Conservation (phyloP, 345 rosid genomes). For the Heritiera fomes region DNA sequence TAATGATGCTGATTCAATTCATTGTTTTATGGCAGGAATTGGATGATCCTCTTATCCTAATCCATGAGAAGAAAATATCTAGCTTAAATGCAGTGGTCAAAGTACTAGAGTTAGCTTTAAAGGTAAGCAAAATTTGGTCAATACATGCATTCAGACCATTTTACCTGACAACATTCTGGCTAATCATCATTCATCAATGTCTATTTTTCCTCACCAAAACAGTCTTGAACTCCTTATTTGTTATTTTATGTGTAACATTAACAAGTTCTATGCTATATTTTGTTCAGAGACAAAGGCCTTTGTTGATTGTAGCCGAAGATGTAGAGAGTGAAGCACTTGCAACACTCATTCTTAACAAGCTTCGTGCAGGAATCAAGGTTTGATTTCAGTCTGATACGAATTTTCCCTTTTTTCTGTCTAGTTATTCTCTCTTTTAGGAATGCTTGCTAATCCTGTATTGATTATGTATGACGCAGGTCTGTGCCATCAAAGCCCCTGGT, state of each 20-base stretch:
- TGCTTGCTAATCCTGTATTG: background rate
- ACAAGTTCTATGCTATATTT: constrained; percentile 15
- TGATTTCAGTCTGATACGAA: background rate
- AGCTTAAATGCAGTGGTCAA: constrained; percentile 75
- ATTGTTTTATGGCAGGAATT: constrained; percentile 60
- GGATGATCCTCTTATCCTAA: constrained; percentile 91
- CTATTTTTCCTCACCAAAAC: background rate
- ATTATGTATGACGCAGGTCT: constrained; percentile 48
- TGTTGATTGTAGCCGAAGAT: constrained; percentile 93
- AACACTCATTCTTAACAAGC: constrained; percentile 83
- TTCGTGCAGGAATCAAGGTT: constrained; percentile 98
- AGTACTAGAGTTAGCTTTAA: constrained; percentile 88
- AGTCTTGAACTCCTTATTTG: background rate
- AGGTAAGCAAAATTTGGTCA: constrained; percentile 44
- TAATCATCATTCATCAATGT: background rate
- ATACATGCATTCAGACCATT: background rate
- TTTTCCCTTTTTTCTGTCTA: background rate
- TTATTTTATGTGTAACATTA: background rate
- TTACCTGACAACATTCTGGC: background rate
- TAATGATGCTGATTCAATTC: background rate
- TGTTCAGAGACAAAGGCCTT: constrained; percentile 79
- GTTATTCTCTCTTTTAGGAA: background rate
- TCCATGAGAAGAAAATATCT: constrained; percentile 95
- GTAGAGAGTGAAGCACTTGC: constrained; percentile 92
- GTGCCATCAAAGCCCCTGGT: constrained; percentile 97